Evolutionary conservation across 164 flowering plant species (phyloP).

Genomic region (Vitis rotundifolia): DNA sequence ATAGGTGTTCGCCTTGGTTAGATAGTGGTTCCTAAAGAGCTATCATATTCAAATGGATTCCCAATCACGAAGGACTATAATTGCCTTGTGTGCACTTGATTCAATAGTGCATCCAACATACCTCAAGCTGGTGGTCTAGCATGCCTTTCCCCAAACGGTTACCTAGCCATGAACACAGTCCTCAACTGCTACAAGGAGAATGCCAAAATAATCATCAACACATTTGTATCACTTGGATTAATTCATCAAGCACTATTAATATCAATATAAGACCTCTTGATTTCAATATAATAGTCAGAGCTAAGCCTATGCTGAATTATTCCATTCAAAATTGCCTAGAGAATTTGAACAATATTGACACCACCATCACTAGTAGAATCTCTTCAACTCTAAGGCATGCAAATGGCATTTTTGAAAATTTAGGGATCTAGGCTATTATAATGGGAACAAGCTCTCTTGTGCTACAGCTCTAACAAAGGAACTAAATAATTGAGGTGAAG

Average conservation of each 20-base stretch:
- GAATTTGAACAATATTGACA: no score
- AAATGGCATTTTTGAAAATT: no score
- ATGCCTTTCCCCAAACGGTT: constrained; percentile 65
- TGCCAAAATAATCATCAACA: constrained; percentile 51
- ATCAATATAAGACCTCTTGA: no score
- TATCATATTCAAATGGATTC: constrained; percentile 53
- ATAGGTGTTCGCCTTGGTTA: constrained; percentile 81
- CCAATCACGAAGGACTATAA: constrained; percentile 61
- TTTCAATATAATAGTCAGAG: no score
- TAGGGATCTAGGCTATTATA: no score
- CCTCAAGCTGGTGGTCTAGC: constrained; percentile 78
- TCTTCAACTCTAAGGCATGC: no score
- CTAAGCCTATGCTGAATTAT: no score
- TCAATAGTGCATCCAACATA: constrained; percentile 71
- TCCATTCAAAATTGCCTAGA: no score
- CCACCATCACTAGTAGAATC: no score
- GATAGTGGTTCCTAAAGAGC: constrained; percentile 71
- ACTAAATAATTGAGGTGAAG: no score
- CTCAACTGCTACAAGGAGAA: constrained; percentile 73
- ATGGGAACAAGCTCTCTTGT: no score
- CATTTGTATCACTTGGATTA: constrained; percentile 59
- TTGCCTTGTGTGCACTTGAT: constrained; percentile 70
- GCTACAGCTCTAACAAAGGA: no score
- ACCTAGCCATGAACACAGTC: constrained; percentile 35
- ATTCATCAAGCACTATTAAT: not conserved